phyloP scores from a whole-genome alignment of 495 filamentous ascomycete species.

The Pseudomonodictys pantanalensis region DNA sequence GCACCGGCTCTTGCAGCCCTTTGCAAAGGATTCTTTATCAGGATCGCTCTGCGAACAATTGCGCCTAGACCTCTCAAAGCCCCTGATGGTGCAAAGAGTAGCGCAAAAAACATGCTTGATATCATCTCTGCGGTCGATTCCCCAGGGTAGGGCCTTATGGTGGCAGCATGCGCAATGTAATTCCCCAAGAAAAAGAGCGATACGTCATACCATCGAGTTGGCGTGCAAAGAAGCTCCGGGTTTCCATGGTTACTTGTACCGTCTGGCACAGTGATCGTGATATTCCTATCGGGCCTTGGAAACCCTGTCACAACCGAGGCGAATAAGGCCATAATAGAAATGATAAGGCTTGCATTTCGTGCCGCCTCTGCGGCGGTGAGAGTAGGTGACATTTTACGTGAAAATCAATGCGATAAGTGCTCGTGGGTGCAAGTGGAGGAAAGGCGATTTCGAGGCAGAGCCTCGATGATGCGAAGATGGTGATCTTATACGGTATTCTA shows the following conservation, averaged over 20 bases:
- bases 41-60: background rate
- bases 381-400: no score
- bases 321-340: no score
- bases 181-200: conserved; percentile 46
- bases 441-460: no score
- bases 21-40: conserved; percentile 34
- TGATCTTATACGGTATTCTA: no score
- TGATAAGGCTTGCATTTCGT: no score
- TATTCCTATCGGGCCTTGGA: no score
- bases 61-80: background rate
- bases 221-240: conserved; percentile 1
- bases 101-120: background rate
- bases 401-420: no score
- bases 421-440: no score
- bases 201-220: background rate
- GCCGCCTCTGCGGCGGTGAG: no score
- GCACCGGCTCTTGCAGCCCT: conserved; percentile 35
- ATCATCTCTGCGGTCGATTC: conserved; percentile 26
- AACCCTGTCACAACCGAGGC: no score
- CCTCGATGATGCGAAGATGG: no score
- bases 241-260: conserved; percentile 1
- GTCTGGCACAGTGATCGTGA: background rate
- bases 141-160: conserved; percentile 45
- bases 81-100: background rate
- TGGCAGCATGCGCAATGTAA: conserved; percentile 47